Evolutionary conservation across 1,139 yeast genomes (phyloP), one percentile per base, ranked within the genome.

Genomic region (Groenewaldozyma auringiensis): DNA sequence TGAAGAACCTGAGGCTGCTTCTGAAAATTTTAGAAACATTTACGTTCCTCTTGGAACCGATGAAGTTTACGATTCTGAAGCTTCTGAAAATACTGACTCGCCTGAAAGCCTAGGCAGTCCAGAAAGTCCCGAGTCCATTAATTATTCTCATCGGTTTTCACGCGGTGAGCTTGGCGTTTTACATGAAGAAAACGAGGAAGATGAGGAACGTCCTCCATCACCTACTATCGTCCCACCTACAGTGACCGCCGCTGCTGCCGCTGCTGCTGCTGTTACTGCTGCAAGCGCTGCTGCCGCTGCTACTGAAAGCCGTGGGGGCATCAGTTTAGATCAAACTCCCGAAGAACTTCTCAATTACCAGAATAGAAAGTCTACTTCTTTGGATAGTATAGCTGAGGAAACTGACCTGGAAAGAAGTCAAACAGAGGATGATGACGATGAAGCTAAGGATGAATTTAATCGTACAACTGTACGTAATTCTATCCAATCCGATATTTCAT

Each of bases 311-410:
- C 18, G 8, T n/a, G 22, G 35, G 8, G 37, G 36, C 16, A 9
- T 38, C n/a, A 20, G 22, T 11, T 17, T 41, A 21, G 43, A 41
- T 22, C 8, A 21, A 18, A 41, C 43, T 8, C 43, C 43, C 3
- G 43, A 41, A 14, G 43, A 41, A 21, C 32, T 41, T 21, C 18
- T 21, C 27, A 36, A 27, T 22, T 41, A 32, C 18, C 22, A 27
- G 9, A 22, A 34, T 13, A 4, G 22, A 20, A 17, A 20, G 14
- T 35, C 38, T 8, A 44, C 25, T 17, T 35, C 45, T 40, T 21
- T 50, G 22, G 50, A 48, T 33, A 49, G 51, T 36, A 48, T 50
- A 2, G 53, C 49, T 9, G 54, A 52, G 20, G 48, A 34, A 21
- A 47, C 38, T 18, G 38, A 35, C 16, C 25, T 35, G 21, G 38